Evolutionary conservation across 2,329 filamentous ascomycete genomes (phyloP), one percentile per base, ranked within the genome.

Genomic region (Emericellopsis atlantica): DNA sequence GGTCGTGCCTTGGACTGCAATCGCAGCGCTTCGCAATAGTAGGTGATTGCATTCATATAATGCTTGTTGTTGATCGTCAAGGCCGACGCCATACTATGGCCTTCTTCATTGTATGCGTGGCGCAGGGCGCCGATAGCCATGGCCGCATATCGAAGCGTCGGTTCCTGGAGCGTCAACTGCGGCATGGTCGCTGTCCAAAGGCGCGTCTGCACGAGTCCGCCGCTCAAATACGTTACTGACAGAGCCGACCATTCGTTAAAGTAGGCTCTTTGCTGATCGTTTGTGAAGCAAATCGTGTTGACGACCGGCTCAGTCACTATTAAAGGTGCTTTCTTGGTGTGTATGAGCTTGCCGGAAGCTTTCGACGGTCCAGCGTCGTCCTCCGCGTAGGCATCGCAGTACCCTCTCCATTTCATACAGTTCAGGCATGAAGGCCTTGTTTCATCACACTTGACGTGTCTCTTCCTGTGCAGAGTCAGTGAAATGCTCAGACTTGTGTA

Each of bases 401-500:
- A 56, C n/a, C 61, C 61, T 39, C 55, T 51, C 55, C 60, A 65
- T 48, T 60, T 64, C 42, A 64, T 49, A 42, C 62, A 65, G 37
- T 63, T 65, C 29, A 59, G 52, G 44, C 62, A 65, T 5, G 59
- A 54, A 15, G 62, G 62, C 32, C 59, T 58, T 21, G 59, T 59
- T 47, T 65, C 62, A 38, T 65, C 62, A 42, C 62, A 65, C 48
- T 65, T 65, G 32, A 65, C 57, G 45, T 65, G 62, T 16, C 62
- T 61, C 40, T 62, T 63, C 40, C 60, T 63, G 37, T 35, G 22
- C 16, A 21, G 4, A 32, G 32, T 43, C 26, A 43, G 35, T n/a
- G 29, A 21, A 21, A 21, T 21, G 18, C 18, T 21, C 18, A 21
- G 18, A 21, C 4, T 21, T 5, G 18, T 5, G 5, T 21, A 21